A percentile compares a stretch with the other conserved stretches of the same genome.
These are phyloP conservation scores for Onygenales sp. DNA, from an alignment of 2,329 filamentous ascomycete species.

Conservation along the genomic window DNA sequence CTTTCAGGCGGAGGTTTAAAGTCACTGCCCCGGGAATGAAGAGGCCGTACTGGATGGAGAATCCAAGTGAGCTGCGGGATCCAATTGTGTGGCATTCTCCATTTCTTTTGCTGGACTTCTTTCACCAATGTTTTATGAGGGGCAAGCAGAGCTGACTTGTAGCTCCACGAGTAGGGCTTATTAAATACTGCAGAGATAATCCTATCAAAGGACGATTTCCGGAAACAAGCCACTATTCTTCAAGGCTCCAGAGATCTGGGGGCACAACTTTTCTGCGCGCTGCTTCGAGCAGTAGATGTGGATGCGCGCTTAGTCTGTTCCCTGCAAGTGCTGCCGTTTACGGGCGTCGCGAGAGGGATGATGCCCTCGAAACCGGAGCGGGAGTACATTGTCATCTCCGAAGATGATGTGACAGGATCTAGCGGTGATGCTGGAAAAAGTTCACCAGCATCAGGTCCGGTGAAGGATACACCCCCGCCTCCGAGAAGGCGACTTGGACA, in stretches of 20 bases:
- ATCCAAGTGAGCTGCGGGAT: conserved; percentile 49
- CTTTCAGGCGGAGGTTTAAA: conserved; percentile 61
- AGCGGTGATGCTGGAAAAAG: conserved; percentile 16
- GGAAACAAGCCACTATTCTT: conserved; percentile 56
- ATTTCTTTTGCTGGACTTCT: conserved; percentile 6
- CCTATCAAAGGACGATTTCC: conserved; percentile 64
- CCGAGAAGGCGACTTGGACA: conserved; percentile 25
- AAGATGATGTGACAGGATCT: conserved; percentile 24
- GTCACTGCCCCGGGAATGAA: conserved; percentile 63
- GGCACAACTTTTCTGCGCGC: conserved; percentile 79
- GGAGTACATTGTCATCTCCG: conserved; percentile 28
- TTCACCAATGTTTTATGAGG: neutral
- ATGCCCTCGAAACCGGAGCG: conserved; percentile 32
- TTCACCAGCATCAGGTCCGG: conserved; percentile 1
- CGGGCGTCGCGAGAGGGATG: conserved; percentile 35
- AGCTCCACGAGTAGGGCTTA: conserved; percentile 4
- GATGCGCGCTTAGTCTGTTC: conserved; percentile 81
- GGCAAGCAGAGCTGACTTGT: conserved; percentile 6
- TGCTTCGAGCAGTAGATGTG: conserved; percentile 74
- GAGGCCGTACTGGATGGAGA: conserved; percentile 66
- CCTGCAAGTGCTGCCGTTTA: conserved; percentile 69
- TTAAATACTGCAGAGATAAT: conserved; percentile 54
- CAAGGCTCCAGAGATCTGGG: conserved; percentile 82
- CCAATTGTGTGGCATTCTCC: conserved; percentile 29
- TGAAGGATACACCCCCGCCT: conserved; percentile 3